These are phyloP conservation scores for Xylaria sp. DNA, from an alignment of 2,329 filamentous ascomycete genomes.

Conservation along the genomic window DNA sequence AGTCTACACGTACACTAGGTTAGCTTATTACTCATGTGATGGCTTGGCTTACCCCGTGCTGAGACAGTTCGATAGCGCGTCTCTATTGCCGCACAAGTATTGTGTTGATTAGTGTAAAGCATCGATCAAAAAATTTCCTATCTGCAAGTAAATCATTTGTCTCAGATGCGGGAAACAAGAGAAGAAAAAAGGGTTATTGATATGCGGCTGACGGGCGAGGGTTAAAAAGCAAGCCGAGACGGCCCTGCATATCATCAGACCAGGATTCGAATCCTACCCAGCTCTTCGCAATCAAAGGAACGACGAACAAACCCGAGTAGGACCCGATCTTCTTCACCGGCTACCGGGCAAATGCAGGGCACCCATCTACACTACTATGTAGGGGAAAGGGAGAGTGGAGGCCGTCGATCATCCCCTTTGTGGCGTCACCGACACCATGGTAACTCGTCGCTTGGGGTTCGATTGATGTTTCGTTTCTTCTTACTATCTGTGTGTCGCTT, in stretches of 20 bases:
- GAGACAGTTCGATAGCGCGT: neutral
- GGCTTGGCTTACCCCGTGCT: neutral
- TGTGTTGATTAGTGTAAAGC: neutral
- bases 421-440: slow-evolving; percentile 25
- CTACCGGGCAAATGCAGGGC: neutral
- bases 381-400: neutral
- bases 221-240: neutral
- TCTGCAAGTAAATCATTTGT: neutral
- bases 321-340: slow-evolving; percentile 18
- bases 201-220: slow-evolving; percentile 8
- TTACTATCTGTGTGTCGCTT: neutral
- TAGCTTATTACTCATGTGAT: neutral
- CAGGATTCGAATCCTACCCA: slow-evolving; percentile 15
- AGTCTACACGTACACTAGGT: no score
- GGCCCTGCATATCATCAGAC: slow-evolving; percentile 23
- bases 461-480: slow-evolving; percentile 5
- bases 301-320: neutral
- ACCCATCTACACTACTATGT: no score
- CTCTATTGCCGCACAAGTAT: neutral
- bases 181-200: neutral
- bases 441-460: slow-evolving; percentile 8
- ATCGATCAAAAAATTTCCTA: no score
- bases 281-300: slow-evolving; percentile 10
- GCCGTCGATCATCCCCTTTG: slow-evolving; percentile 9
- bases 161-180: neutral